Base-by-base conservation (phyloP, 1,139 yeast genomes). In the Spencermartinsiella ligniputridi region DNA sequence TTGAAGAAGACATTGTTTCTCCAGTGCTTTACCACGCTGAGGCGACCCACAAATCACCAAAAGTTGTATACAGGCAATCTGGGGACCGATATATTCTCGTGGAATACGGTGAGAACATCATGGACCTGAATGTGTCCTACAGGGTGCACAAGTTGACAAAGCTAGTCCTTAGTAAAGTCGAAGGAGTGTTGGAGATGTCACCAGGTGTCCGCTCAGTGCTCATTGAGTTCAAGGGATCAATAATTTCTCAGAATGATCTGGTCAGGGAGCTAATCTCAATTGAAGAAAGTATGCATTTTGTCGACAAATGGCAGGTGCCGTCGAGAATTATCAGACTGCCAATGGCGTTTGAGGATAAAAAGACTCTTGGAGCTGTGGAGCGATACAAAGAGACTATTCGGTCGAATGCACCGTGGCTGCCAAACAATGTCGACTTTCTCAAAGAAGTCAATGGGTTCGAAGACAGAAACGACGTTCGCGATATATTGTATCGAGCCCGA, bases 141-240 rank as follows among this genome's bases (percentile, higher is more conserved):
- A 76, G 97, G 59, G 86, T 92, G 47, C 86, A 87, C 66, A 79
- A 83, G 59, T 75, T 92, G 61, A 84, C 85, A 46, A 84, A 82
- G 54, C 74, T 80, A 73, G 94, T 88, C 35, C 45, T 54, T 43
- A 57, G 56, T 21, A 70, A 72, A 37, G 72, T 72, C 27, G 76
- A 82, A 53, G 97, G 97, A 46, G 83, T 92, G 48, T 79, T 86
- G 49, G 97, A 92, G 66, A 87, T 92, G 96, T 88, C 96, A 0
- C 94, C 88, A 55, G 97, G 97, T 68, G 97, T 92, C 30, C 76
- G 97, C 61, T 90, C 97, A 5, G 96, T 90, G 19, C 74, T 90
- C 63, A 78, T 92, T 60, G 96, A 90, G 64, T 92, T 70, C 62
- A 80, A 86, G 60, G 83, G 83, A 39, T 60, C 65, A 36, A 66